Evolutionary conservation across 2,329 filamentous ascomycete species (phyloP).

Genomic region (Penicillium vulpinum): DNA sequence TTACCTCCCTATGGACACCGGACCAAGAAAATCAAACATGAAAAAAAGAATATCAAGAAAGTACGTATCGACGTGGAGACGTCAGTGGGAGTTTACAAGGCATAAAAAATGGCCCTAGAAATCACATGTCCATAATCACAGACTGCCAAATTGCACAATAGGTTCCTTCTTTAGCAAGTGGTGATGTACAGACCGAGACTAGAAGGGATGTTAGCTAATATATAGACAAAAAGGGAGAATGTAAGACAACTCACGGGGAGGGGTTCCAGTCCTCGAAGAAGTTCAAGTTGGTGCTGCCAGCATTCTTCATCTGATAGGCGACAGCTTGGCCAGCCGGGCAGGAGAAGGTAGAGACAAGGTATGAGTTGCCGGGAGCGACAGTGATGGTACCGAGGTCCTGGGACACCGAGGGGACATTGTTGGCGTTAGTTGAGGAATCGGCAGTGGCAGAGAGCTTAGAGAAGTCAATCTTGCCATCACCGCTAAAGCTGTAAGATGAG

Average conservation of each 20-base stretch:
- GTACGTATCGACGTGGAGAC: background rate
- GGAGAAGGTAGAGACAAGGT: constrained; percentile 54
- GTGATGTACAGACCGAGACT: constrained; percentile 47
- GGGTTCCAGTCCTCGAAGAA: constrained; percentile 67
- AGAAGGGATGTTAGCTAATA: constrained; percentile 15
- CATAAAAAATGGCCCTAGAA: background rate
- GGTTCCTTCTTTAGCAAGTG: constrained; percentile 33
- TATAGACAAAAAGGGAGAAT: background rate
- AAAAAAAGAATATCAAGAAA: background rate
- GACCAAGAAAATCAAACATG: background rate
- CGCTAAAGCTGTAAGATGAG: constrained; percentile 57
- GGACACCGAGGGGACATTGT: constrained; percentile 51
- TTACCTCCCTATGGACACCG: background rate
- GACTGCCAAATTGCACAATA: background rate
- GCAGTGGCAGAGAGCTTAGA: constrained; percentile 51
- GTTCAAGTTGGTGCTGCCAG: constrained; percentile 53
- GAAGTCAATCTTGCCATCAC: constrained; percentile 57
- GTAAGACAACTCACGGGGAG: constrained; percentile 40
- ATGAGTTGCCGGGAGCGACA: constrained; percentile 56
- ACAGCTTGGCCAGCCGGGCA: constrained; percentile 58
- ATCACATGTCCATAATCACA: background rate
- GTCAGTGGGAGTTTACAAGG: constrained; percentile 1
- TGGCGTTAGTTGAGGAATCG: constrained; percentile 53
- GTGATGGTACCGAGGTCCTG: constrained; percentile 47
- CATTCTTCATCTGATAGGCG: constrained; percentile 53